A percentile compares a stretch with the other conserved stretches of the same genome.
phyloP scores from a whole-genome alignment of 139 green algal species.

The Coelastrella sp. region DNA sequence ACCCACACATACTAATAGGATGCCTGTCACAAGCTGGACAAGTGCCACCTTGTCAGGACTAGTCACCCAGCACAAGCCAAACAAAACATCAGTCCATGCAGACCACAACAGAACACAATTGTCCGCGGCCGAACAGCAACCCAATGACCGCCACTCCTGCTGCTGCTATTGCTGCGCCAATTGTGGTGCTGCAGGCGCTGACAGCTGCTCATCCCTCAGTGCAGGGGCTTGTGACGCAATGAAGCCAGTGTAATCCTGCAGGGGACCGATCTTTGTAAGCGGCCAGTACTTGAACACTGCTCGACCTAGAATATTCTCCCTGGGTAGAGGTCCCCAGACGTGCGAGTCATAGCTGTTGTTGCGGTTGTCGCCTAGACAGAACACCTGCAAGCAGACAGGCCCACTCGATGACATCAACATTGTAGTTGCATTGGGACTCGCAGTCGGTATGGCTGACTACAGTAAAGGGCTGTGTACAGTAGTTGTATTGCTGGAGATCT shows the following conservation, averaged over 20 bases:
- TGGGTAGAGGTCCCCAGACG: slow-evolving; percentile 95
- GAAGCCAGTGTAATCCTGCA: slow-evolving; percentile 34
- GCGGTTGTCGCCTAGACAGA: slow-evolving; percentile 99
- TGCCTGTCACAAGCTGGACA: no score
- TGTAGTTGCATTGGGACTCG: neutral
- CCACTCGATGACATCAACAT: neutral
- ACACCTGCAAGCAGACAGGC: slow-evolving; percentile 74
- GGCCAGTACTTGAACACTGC: slow-evolving; percentile 97
- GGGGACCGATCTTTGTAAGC: slow-evolving; percentile 52
- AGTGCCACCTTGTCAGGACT: no score
- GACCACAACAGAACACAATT: no score
- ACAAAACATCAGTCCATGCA: no score
- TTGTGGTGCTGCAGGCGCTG: neutral
- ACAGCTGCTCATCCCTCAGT: neutral
- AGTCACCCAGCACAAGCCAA: no score
- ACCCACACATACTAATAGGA: no score
- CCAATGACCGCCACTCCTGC: neutral
- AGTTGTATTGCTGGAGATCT: no score
- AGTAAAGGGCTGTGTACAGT: no score
- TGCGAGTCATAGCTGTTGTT: slow-evolving; percentile 99
- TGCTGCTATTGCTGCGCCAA: slow-evolving; percentile 2
- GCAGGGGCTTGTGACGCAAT: neutral
- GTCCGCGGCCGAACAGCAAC: no score
- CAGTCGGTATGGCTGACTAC: no score
- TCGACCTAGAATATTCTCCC: slow-evolving; percentile 89